These are phyloP conservation scores for Porpolomopsis calyptriformis DNA, from an alignment of 768 basidiomycete species.

Conservation along the genomic window DNA sequence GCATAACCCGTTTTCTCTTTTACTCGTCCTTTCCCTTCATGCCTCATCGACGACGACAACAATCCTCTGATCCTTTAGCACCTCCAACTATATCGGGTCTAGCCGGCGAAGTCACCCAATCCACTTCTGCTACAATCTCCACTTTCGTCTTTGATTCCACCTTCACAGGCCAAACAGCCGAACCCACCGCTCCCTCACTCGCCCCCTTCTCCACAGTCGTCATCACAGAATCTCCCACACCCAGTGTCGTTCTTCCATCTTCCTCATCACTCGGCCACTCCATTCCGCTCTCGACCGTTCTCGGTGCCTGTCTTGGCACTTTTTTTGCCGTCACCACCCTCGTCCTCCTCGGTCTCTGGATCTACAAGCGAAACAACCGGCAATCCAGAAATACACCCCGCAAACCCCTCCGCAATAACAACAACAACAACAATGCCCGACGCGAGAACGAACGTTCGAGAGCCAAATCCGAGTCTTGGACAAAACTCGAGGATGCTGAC, in stretches of 20 bases:
- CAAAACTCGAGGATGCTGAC: slow-evolving; percentile 42
- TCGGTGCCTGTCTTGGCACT: slow-evolving; percentile 55
- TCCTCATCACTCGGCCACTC: slow-evolving; percentile 11
- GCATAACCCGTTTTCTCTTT: not conserved
- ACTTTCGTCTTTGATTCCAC: slow-evolving; percentile 12
- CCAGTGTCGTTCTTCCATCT: slow-evolving; percentile 1
- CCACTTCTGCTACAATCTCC: slow-evolving; percentile 7
- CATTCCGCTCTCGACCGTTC: slow-evolving; percentile 42
- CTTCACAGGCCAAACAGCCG: not conserved
- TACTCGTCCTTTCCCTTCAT: not conserved
- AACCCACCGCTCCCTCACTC: not conserved
- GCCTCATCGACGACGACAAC: not conserved
- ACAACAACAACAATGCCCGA: slow-evolving; percentile 27
- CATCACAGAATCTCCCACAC: not conserved
- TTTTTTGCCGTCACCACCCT: slow-evolving; percentile 44
- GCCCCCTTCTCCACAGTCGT: not conserved
- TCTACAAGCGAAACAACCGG: slow-evolving; percentile 40
- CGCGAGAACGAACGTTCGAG: slow-evolving; percentile 33
- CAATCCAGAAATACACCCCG: slow-evolving; percentile 26
- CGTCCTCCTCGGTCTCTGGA: slow-evolving; percentile 41
- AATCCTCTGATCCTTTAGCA: not conserved
- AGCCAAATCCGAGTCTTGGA: slow-evolving; percentile 45
- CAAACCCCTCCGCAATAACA: slow-evolving; percentile 19
- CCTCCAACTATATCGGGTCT: too few species aligned
- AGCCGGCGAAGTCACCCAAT: too few species aligned